Evolutionary conservation across 208 protist species (phyloP).

Genomic region (Acanthamoeba triangularis): DNA sequence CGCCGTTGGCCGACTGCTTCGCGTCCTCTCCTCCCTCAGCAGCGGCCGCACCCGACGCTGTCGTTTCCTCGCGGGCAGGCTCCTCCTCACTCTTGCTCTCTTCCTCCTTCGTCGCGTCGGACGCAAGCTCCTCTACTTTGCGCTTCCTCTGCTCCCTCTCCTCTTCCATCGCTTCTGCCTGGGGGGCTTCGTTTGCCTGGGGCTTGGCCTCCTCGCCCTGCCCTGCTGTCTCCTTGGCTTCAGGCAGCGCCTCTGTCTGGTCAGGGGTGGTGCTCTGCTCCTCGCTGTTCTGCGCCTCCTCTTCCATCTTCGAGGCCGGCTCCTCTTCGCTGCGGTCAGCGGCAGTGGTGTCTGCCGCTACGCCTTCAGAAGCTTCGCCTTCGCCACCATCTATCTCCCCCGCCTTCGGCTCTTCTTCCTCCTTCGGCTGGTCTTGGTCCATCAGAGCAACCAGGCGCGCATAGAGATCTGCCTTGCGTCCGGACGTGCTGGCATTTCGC

Average conservation of each 20-base stretch:
- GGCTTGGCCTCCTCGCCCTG: neutral
- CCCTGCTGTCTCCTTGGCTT: neutral
- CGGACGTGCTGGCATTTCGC: neutral
- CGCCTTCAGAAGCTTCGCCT: neutral
- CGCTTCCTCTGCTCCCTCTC: slow-evolving; percentile 43
- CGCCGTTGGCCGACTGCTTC: neutral
- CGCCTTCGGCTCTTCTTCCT: neutral
- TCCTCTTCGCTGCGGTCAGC: neutral
- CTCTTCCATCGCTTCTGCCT: slow-evolving; percentile 26
- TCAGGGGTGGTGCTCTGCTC: neutral
- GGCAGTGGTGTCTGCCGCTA: neutral
- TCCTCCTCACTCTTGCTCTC: neutral
- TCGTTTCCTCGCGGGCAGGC: neutral
- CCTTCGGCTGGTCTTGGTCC: neutral
- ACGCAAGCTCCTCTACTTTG: slow-evolving; percentile 1
- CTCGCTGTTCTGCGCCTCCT: neutral
- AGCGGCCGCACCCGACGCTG: neutral
- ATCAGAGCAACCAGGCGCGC: slow-evolving; percentile 7
- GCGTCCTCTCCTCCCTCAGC: neutral
- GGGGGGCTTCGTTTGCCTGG: neutral
- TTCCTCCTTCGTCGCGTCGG: neutral
- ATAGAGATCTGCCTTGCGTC: slow-evolving; percentile 48
- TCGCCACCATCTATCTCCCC: neutral
- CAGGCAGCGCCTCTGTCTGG: too few relatives aligned
- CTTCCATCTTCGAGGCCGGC: neutral